Evolutionary conservation across 331 rosid species (phyloP).

Genomic region (Dryas integrifolia): DNA sequence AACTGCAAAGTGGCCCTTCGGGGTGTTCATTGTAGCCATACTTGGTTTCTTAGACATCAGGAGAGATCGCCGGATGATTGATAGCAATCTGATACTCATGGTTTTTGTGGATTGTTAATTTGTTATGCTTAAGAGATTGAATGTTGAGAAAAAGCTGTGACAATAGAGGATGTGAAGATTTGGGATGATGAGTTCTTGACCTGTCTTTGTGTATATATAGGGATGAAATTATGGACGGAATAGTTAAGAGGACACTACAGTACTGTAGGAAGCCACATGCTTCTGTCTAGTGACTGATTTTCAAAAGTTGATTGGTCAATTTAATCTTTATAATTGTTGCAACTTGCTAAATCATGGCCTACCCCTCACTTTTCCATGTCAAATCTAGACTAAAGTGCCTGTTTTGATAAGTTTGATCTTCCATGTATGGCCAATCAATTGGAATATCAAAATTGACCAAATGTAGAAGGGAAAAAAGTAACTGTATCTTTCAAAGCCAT

Average conservation of each 20-base stretch:
- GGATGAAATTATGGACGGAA: background rate
- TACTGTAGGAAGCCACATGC: conserved; percentile 10
- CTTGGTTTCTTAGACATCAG: conserved; percentile 3
- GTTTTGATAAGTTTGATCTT: background rate
- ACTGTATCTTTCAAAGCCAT: background rate
- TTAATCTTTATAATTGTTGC: conserved; percentile 7
- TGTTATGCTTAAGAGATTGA: background rate
- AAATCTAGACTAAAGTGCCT: background rate
- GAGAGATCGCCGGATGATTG: conserved; percentile 7
- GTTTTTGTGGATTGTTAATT: background rate
- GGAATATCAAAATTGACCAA: background rate
- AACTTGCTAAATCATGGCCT: conserved; percentile 7
- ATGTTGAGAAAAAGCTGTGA: background rate
- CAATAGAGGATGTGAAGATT: background rate
- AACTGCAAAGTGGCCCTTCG: conserved; percentile 29
- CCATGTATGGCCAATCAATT: background rate
- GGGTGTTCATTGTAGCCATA: conserved; percentile 8
- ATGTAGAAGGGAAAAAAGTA: background rate
- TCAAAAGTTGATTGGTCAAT: conserved; percentile 16
- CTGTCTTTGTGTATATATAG: conserved; percentile 9
- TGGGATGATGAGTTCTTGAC: conserved; percentile 9
- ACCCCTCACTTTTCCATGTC: conserved; percentile 7
- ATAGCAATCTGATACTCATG: conserved; percentile 11
- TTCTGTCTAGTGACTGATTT: conserved; percentile 11
- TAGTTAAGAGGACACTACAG: conserved; percentile 8